Conservation (phyloP, 164 flowering plant genomes). For the Magnolia kwangsiensis region DNA sequence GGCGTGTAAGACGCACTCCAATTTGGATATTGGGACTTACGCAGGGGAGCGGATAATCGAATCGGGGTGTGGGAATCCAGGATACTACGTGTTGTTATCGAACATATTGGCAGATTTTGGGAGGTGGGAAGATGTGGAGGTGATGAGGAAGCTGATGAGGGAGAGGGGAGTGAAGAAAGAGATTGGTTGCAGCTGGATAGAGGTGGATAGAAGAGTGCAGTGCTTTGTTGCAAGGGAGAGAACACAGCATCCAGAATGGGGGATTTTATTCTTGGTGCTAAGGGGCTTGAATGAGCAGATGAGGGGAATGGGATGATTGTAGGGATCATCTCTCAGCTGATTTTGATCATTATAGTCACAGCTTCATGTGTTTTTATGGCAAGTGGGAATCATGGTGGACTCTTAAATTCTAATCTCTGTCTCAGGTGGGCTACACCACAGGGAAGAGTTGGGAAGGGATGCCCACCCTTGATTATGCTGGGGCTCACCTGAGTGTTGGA, state of each 20-base stretch:
- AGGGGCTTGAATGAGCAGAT: slow-evolving; percentile 17
- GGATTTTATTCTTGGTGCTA: slow-evolving; percentile 6
- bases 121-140: slow-evolving; percentile 32
- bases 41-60: slow-evolving; percentile 18
- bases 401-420: too few species aligned
- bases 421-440: too few species aligned
- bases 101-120: slow-evolving; percentile 27
- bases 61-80: slow-evolving; percentile 22
- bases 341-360: too few species aligned
- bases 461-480: too few species aligned
- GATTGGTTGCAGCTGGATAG: slow-evolving; percentile 31
- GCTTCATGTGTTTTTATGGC: too few species aligned
- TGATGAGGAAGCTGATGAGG: slow-evolving; percentile 26
- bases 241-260: slow-evolving; percentile 24
- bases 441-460: too few species aligned
- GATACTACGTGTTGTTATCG: slow-evolving; percentile 26
- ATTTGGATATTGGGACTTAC: slow-evolving; percentile 22
- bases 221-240: slow-evolving; percentile 19
- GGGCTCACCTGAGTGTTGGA: too few species aligned
- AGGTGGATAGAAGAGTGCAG: slow-evolving; percentile 16
- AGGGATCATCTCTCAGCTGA: neutral
- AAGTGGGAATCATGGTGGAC: too few species aligned
- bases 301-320: slow-evolving; percentile 11
- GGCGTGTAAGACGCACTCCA: slow-evolving; percentile 22
- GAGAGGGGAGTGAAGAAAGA: slow-evolving; percentile 23